Evolutionary conservation across 106 monocot species (phyloP).

Genomic region (Hemerocallis citrina): DNA sequence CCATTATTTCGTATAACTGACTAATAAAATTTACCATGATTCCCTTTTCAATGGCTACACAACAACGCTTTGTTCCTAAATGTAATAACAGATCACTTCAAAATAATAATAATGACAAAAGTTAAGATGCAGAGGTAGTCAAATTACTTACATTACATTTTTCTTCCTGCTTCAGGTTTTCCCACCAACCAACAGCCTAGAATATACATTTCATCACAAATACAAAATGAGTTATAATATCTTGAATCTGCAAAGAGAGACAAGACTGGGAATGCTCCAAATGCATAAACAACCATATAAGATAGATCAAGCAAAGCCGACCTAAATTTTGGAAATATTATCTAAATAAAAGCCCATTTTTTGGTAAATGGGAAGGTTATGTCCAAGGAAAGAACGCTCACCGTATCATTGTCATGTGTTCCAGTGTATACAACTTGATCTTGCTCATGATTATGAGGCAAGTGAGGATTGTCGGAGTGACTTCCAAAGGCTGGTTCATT

Average conservation of each 20-base stretch:
- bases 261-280: background rate
- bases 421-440: conserved; percentile 98
- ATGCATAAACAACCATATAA: no score
- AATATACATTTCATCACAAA: background rate
- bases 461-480: conserved; percentile 72
- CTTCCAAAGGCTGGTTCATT: conserved; percentile 61
- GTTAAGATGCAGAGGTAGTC: background rate
- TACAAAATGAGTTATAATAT: background rate
- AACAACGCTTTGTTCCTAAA: no score
- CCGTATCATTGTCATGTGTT: conserved; percentile 98
- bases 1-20: no score
- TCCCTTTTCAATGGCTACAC: no score
- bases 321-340: background rate
- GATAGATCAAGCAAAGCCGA: background rate
- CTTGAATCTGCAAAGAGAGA: background rate
- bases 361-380: background rate
- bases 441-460: conserved; percentile 85
- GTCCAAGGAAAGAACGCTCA: conserved; percentile 14
- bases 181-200: conserved; percentile 92
- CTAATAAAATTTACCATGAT: no score
- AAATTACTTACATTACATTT: conserved; percentile 47
- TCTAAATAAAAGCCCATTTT: background rate
- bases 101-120: no score
- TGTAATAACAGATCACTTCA: no score
- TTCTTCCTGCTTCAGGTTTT: conserved; percentile 44